Evolutionary conservation across 192 early-diverging fungal genomes (phyloP), one percentile per base, ranked within the genome.

Genomic region (Polychytrium aggregatum): DNA sequence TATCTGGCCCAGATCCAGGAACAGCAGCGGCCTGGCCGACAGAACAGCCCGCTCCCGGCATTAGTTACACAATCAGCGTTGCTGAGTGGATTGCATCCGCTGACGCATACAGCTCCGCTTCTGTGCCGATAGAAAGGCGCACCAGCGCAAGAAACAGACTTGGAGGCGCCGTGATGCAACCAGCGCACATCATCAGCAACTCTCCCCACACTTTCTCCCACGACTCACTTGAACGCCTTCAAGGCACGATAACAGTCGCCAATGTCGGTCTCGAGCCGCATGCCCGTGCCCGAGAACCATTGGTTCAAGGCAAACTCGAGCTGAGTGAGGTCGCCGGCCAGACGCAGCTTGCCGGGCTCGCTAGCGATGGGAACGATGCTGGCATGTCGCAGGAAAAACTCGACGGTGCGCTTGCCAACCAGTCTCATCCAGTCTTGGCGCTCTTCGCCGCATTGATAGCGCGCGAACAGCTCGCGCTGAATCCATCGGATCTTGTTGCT

Each of bases 301-400:
- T 82, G 79, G 52, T 59, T 81, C 7, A 83, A 46, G 3, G 61
- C 67, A 57, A 81, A 85, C 50, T 86, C 84, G 20, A 86, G 57
- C 50, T 85, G 82, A 9, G 80, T 76, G 68, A 86, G 74, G 54
- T 86, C 84, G 33, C 62, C 59, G 22, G 80, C 78, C 29, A 86
- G 62, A 47, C 79, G 72, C 20, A 83, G 58, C 48, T 82, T 83
- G 31, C 81, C 79, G 1, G 48, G 50, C 46, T 86, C 82, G 39
- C 62, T 74, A 10, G 79, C 40, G 2, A 81, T 74, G 14, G 71
- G 70, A 21, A 83, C 60, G 13, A 85, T 24, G 53, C 68, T 75
- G 25, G 74, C 78, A 55, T 86, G 81, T 24, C 79, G 71, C n/a
- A 85, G 46, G 58, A 82, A 82, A 37, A 82, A 65, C 29, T 72